These are phyloP conservation scores for Ajuga chamaepitys DNA, from an alignment of 257 asterid genomes.

Conservation along the genomic window DNA sequence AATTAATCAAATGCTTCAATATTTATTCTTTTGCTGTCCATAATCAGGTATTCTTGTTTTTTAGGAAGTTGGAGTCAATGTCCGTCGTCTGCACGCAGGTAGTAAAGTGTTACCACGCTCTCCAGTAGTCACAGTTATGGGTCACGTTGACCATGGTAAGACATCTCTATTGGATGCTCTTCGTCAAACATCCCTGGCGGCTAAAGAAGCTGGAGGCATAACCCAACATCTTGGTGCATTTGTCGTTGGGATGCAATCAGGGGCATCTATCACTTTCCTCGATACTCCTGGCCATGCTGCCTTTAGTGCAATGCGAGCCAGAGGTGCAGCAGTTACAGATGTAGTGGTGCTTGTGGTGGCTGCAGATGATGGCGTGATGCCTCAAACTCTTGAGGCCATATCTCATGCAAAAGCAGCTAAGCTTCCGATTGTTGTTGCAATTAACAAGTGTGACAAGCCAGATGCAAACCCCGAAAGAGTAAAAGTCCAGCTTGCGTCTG, in stretches of 20 bases:
- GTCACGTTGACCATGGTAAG: constrained; percentile 98
- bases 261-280: constrained; percentile 80
- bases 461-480: constrained; percentile 85
- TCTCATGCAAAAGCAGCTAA: constrained; percentile 79
- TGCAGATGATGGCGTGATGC: constrained; percentile 99
- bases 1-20: neutral
- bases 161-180: constrained; percentile 92
- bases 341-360: constrained; percentile 94
- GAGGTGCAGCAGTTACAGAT: constrained; percentile 98
- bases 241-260: constrained; percentile 92
- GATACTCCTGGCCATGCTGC: constrained; percentile 99
- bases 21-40: constrained; percentile 3
- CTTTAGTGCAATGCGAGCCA: constrained; percentile 93
- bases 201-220: constrained; percentile 98
- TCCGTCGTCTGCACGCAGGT: constrained; percentile 66
- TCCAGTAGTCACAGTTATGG: constrained; percentile 97
- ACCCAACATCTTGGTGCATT: constrained; percentile 97
- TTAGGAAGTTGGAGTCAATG: constrained; percentile 89
- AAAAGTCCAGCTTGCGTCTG: constrained; percentile 71
- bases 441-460: constrained; percentile 84
- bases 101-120: constrained; percentile 56
- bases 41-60: constrained; percentile 8
- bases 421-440: constrained; percentile 84
- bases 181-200: constrained; percentile 82
- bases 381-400: constrained; percentile 96